Conservation (phyloP, 495 filamentous ascomycete species). For the Physcia stellaris region DNA sequence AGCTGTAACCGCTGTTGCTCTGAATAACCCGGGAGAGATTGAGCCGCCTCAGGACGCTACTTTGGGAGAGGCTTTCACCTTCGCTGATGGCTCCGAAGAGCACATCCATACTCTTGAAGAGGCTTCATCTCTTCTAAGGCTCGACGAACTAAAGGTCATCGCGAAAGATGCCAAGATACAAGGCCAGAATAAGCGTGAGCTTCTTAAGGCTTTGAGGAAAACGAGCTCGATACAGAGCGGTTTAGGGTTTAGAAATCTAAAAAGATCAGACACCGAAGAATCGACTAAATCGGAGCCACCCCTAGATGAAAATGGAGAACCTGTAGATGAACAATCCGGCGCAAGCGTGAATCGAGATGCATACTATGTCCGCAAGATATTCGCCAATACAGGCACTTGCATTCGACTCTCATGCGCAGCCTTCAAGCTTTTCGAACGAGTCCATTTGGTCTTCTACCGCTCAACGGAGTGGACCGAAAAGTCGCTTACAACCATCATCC, state of each 20-base stretch:
- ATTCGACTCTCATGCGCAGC: constrained; percentile 62
- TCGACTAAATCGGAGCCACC: constrained; percentile 18
- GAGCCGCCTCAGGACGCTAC: constrained; percentile 31
- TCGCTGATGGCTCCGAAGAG: constrained; percentile 64
- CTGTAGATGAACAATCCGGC: constrained; percentile 14
- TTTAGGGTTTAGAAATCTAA: constrained; percentile 46
- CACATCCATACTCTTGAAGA: constrained; percentile 72
- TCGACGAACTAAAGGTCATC: constrained; percentile 76
- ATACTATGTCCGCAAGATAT: constrained; percentile 60
- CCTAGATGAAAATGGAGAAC: constrained; percentile 15
- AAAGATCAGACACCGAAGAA: constrained; percentile 35
- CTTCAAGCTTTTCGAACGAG: constrained; percentile 80
- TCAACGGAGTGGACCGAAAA: constrained; percentile 98
- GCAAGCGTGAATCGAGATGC: constrained; percentile 32
- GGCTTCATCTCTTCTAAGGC: constrained; percentile 60
- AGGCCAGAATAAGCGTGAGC: constrained; percentile 78
- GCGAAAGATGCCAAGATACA: constrained; percentile 79
- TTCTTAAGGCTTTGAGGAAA: constrained; percentile 55
- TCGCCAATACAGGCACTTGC: constrained; percentile 67
- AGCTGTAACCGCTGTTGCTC: constrained; percentile 17
- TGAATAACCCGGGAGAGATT: constrained; percentile 32
- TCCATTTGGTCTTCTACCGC: constrained; percentile 90
- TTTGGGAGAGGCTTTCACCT: constrained; percentile 44
- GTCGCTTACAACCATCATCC: constrained; percentile 86
- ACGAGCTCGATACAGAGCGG: constrained; percentile 61